A percentile compares a stretch with the other conserved stretches of the same genome.
Conservation (phyloP, 805 yeast genomes). For the Wickerhamomyces chaumierensis region DNA sequence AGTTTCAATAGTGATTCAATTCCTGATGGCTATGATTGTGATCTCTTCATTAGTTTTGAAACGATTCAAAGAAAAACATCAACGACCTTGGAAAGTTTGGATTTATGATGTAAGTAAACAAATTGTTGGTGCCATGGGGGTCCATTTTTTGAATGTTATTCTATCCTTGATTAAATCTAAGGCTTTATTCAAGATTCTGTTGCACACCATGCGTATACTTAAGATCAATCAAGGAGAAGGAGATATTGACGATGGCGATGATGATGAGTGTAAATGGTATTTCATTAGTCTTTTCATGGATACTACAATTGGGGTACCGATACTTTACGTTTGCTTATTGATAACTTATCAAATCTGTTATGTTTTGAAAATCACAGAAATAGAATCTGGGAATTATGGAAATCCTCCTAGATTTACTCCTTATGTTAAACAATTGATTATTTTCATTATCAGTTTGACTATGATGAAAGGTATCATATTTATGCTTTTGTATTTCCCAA, state of each 20-base stretch:
- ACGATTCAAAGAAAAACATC: conserved; percentile 69
- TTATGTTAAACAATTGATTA: conserved; percentile 57
- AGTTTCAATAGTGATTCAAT: conserved; percentile 71
- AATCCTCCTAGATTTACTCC: conserved; percentile 50
- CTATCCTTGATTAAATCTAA: conserved; percentile 48
- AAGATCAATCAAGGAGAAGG: conserved; percentile 11
- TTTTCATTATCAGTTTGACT: conserved; percentile 55
- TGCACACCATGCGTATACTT: too few relatives aligned
- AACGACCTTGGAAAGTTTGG: conserved; percentile 88
- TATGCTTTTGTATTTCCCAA: conserved; percentile 49
- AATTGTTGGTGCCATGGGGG: conserved; percentile 73
- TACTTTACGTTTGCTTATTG: conserved; percentile 50
- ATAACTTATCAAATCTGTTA: conserved; percentile 33
- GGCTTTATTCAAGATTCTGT: conserved; percentile 10
- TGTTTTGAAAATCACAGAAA: conserved; percentile 23
- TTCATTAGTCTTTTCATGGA: conserved; percentile 80
- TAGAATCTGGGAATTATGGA: conserved; percentile 45
- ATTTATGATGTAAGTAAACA: conserved; percentile 83
- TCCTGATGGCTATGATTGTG: conserved; percentile 65
- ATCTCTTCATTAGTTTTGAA: conserved; percentile 64
- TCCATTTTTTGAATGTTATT: conserved; percentile 68
- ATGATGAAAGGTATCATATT: conserved; percentile 53
- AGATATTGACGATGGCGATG: conserved; percentile 27
- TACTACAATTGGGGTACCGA: conserved; percentile 88
- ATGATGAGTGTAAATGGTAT: conserved; percentile 90